phyloP scores from a whole-genome alignment of 768 basidiomycete species.

The Leucogyrophana mollusca region DNA sequence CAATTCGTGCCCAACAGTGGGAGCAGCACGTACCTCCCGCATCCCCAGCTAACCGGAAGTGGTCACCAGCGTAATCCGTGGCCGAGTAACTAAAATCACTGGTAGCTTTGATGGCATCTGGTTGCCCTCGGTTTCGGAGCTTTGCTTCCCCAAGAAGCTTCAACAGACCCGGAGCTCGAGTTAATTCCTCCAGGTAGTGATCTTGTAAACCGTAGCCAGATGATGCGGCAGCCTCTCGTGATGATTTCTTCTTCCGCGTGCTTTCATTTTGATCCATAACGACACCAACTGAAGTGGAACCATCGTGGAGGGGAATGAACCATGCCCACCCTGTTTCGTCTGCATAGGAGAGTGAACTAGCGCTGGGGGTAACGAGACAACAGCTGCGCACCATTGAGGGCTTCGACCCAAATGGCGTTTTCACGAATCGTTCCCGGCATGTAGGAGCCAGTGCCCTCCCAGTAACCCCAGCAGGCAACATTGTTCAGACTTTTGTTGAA shows the following conservation, averaged over 20 bases:
- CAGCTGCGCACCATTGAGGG: constrained; percentile 22
- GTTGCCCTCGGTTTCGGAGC: constrained; percentile 7
- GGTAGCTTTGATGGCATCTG: constrained; percentile 27
- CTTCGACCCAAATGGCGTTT: constrained; percentile 37
- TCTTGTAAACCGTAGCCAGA: background rate
- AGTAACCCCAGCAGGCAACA: constrained; percentile 37
- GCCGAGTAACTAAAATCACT: constrained; percentile 63
- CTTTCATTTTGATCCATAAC: constrained; percentile 43
- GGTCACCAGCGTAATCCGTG: constrained; percentile 46
- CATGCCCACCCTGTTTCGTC: constrained; percentile 59
- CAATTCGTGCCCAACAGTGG: too few relatives aligned
- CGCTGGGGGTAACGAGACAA: background rate
- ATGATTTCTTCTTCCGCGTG: constrained; percentile 21
- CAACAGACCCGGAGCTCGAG: constrained; percentile 1
- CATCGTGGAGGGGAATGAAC: constrained; percentile 53
- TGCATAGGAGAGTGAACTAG: constrained; percentile 15
- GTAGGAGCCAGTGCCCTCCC: constrained; percentile 28
- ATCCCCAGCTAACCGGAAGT: constrained; percentile 58
- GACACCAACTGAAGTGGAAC: constrained; percentile 50
- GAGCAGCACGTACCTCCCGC: constrained; percentile 44
- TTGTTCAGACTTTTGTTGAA: constrained; percentile 33
- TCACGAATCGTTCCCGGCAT: constrained; percentile 29
- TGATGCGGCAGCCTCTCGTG: background rate
- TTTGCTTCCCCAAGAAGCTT: constrained; percentile 5
- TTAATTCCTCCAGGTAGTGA: constrained; percentile 6